Conservation (phyloP, 495 filamentous ascomycete genomes). For the Penicillium herquei region DNA sequence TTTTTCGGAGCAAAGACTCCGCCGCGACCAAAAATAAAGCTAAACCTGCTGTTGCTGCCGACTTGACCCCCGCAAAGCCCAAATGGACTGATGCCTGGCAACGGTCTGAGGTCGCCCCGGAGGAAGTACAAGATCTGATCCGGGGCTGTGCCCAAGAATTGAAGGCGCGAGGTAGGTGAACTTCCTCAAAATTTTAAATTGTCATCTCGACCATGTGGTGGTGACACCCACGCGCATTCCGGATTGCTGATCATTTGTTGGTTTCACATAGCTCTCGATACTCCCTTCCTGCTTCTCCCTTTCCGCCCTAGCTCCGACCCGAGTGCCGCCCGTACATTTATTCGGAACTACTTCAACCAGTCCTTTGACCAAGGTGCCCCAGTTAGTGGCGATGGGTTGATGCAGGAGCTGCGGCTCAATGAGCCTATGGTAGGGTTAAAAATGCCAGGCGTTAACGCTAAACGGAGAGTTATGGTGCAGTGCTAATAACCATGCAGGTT, state of each 20-base stretch:
- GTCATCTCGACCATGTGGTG: conserved; percentile 24
- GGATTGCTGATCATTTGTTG: conserved; percentile 37
- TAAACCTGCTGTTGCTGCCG: conserved; percentile 48
- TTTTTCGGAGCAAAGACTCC: conserved; percentile 69
- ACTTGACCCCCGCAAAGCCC: conserved; percentile 60
- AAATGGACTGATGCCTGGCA: conserved; percentile 89
- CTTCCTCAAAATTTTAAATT: conserved; percentile 1
- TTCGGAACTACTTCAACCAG: conserved; percentile 86
- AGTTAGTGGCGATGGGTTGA: conserved; percentile 65
- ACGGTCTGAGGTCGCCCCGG: conserved; percentile 79
- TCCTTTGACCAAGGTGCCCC: conserved; percentile 42
- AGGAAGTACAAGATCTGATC: conserved; percentile 87
- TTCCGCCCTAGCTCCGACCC: conserved; percentile 92
- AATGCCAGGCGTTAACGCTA: background rate
- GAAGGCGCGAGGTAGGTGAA: conserved; percentile 82
- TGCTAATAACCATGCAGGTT: conserved; percentile 54
- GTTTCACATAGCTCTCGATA: conserved; percentile 66
- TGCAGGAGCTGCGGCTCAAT: conserved; percentile 85
- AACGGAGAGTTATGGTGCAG: no score
- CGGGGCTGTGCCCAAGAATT: conserved; percentile 83
- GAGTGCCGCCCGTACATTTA: conserved; percentile 84
- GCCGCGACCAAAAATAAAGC: conserved; percentile 56
- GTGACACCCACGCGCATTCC: conserved; percentile 24
- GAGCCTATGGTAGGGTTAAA: conserved; percentile 76
- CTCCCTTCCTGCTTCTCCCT: conserved; percentile 91